Base-by-base conservation (phyloP, 1,139 yeast genomes). In the Arxiozyma telluris region DNA sequence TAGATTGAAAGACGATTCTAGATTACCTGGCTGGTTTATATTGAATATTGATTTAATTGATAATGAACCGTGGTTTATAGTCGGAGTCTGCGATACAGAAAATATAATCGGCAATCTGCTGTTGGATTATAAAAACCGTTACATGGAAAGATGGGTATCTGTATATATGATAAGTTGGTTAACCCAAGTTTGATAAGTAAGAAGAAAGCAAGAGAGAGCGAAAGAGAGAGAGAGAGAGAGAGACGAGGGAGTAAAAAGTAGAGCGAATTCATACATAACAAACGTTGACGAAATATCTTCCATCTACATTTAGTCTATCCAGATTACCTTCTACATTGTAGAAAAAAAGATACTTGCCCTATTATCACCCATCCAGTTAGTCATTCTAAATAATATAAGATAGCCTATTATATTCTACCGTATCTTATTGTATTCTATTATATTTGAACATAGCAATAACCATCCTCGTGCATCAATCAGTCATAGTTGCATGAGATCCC, bases 61-160 rank as follows among this genome's bases (percentile, higher is more conserved):
- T 2, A 21, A 38, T 12, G 49, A 46, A 38, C 48, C 43, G 4
- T 50, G 52, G 52, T 30, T 27, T 20, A 38, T 20, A 8, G 52
- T 50, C 7, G 52, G 49, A 6, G 42, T 41, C 22, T 50, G 52
- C 23, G 52, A 50, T 21, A 50, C 52, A 8, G 49, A 41, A 8
- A 34, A 34, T 15, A 43, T 50, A n/a, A 34, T 50, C 2, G 51
- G 51, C 4, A 44, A 18, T 7, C 2, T 2, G 2, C n/a, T 41
- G 18, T 20, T 38, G 11, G 30, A 46, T 20, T 34, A 15, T 34
- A 38, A 21, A 15, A 44, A 41, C 18, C 42, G 7, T 30, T 50
- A 50, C 17, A 22, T 50, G 21, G n/a, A 30, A 8, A 22, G 44
- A 5, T 50, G 52, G 52, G 12, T 50, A 12, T 15, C 49, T 15